Conservation (phyloP, 139 green algal genomes). For the Prasinococcaceae sp. region DNA sequence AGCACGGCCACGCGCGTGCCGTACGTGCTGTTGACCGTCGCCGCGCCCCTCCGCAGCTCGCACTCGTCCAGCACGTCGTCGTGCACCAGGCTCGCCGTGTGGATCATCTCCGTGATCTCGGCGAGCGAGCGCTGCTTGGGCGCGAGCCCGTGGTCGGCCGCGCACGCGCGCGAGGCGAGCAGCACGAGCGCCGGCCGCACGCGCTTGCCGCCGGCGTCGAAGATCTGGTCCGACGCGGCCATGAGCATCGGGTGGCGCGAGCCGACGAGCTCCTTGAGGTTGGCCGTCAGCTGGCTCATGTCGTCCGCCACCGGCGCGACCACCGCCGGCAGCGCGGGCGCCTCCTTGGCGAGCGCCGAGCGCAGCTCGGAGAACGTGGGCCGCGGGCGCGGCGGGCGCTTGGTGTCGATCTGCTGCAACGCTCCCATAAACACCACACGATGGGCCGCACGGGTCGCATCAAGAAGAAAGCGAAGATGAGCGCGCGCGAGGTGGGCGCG, state of each 20-base stretch:
- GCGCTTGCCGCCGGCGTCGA: slow-evolving; percentile 86
- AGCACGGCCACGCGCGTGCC: slow-evolving; percentile 88
- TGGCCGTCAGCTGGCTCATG: slow-evolving; percentile 63
- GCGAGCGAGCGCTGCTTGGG: slow-evolving; percentile 67
- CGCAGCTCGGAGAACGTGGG: no score
- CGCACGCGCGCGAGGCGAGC: slow-evolving; percentile 68
- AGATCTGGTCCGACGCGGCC: slow-evolving; percentile 95
- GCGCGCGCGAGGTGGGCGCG: no score
- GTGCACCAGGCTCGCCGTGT: slow-evolving; percentile 93
- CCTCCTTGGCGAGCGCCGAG: no score
- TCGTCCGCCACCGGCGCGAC: slow-evolving; percentile 28
- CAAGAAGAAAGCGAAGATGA: not conserved
- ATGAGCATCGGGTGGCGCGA: slow-evolving; percentile 81
- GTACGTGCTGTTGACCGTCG: slow-evolving; percentile 87
- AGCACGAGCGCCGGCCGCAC: slow-evolving; percentile 80
- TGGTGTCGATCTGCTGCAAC: no score
- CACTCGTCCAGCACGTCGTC: slow-evolving; percentile 98
- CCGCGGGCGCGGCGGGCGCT: no score
- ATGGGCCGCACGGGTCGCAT: not conserved
- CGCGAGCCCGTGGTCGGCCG: not conserved
- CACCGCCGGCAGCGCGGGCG: no score
- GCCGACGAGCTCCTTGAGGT: slow-evolving; percentile 76
- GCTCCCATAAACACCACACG: no score
- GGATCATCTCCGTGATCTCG: slow-evolving; percentile 98
- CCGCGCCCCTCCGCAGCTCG: slow-evolving; percentile 55